These are phyloP conservation scores for Cyberlindnera meyerae DNA, from an alignment of 805 yeast genomes.

Conservation along the genomic window DNA sequence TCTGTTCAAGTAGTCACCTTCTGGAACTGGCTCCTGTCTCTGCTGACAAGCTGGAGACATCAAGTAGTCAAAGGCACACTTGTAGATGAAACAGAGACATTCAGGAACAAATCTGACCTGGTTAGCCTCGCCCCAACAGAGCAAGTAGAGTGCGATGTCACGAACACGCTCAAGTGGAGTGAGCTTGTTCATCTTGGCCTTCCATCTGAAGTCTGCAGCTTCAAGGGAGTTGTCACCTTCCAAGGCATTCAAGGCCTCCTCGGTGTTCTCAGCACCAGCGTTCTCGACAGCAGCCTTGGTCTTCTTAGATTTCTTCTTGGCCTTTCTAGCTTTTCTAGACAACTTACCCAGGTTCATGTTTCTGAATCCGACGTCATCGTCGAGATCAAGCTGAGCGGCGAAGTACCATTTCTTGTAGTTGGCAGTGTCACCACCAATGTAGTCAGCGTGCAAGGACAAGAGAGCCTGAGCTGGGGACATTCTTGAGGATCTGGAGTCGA, in stretches of 20 bases:
- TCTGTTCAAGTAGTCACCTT: constrained; percentile 86
- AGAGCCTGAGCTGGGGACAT: constrained; percentile 88
- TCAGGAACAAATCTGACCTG: constrained; percentile 92
- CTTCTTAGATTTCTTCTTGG: constrained; percentile 75
- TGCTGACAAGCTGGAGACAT: constrained; percentile 88
- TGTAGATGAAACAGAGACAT: constrained; percentile 88
- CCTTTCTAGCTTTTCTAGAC: constrained; percentile 75
- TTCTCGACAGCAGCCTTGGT: constrained; percentile 66
- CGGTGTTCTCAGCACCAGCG: constrained; percentile 54
- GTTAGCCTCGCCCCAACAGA: constrained; percentile 88
- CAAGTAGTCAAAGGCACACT: constrained; percentile 89
- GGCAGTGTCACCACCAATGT: constrained; percentile 83
- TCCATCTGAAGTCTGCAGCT: constrained; percentile 81
- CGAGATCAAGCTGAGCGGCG: constrained; percentile 84
- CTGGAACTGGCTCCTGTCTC: constrained; percentile 76
- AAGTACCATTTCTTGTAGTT: constrained; percentile 86
- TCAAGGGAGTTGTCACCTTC: constrained; percentile 84
- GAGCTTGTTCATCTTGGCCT: constrained; percentile 67
- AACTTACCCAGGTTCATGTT: constrained; percentile 75
- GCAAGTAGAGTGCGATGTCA: constrained; percentile 68
- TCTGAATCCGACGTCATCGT: constrained; percentile 77
- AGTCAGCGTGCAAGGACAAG: constrained; percentile 78
- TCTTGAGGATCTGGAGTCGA: constrained; percentile 81
- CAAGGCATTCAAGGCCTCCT: constrained; percentile 52
- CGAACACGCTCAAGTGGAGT: constrained; percentile 77